Conservation (phyloP, 768 basidiomycete genomes). For the Mycena latifolia region DNA sequence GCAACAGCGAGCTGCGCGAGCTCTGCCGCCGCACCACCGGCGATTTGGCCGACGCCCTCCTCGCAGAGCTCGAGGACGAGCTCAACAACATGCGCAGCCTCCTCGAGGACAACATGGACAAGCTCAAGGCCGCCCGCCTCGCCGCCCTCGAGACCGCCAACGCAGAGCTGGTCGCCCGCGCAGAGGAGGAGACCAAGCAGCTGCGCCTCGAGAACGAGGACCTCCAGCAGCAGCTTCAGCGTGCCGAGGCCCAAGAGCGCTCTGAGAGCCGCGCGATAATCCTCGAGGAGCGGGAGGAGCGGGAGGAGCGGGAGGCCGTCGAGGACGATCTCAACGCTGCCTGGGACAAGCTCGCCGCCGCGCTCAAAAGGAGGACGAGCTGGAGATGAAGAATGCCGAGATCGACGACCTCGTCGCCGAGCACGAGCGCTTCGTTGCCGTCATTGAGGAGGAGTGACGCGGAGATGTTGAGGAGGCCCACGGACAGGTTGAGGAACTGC, state of each 20-base stretch:
- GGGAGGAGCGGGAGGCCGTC: no score
- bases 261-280: slow-evolving; percentile 80
- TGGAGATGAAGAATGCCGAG: slow-evolving; percentile 82
- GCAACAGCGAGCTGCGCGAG: slow-evolving; percentile 79
- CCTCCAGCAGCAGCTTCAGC: slow-evolving; percentile 67
- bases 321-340: slow-evolving; percentile 85
- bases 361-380: slow-evolving; percentile 88
- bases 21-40: slow-evolving; percentile 59
- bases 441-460: slow-evolving; percentile 88
- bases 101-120: no score
- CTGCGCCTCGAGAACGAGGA: slow-evolving; percentile 78
- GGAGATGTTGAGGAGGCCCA: slow-evolving; percentile 88
- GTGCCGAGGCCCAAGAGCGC: slow-evolving; percentile 72
- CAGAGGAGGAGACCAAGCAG: slow-evolving; percentile 83
- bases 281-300: slow-evolving; percentile 79
- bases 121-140: no score
- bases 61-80: slow-evolving; percentile 79
- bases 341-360: slow-evolving; percentile 82
- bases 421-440: slow-evolving; percentile 79
- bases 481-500: slow-evolving; percentile 83
- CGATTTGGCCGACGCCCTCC: slow-evolving; percentile 60
- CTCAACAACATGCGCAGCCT: slow-evolving; percentile 77
- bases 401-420: slow-evolving; percentile 85
- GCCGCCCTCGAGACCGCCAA: no score
- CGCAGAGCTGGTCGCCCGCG: no score